These are phyloP conservation scores for Wickerhamiella azyma DNA, from an alignment of 805 yeast genomes.

Conservation along the genomic window DNA sequence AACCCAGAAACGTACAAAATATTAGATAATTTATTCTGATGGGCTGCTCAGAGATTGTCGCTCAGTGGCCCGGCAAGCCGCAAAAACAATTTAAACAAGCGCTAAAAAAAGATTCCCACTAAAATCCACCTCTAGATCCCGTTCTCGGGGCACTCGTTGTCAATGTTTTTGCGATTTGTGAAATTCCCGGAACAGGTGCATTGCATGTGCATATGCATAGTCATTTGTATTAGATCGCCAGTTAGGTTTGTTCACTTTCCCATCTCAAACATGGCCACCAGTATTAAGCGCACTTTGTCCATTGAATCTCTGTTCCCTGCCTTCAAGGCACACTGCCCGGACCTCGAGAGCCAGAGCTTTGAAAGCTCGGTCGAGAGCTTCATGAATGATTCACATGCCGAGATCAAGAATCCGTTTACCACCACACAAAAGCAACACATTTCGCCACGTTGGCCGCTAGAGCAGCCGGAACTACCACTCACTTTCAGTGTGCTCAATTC, in stretches of 20 bases:
- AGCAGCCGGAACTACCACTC: slow-evolving; percentile 18
- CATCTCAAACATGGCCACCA: background rate
- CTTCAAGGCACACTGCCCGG: slow-evolving; percentile 4
- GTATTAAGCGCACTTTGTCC: background rate
- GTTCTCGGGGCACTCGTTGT: too few species aligned
- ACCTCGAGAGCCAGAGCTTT: background rate
- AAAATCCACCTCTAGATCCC: too few species aligned
- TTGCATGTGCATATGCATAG: background rate
- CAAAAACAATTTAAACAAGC: too few species aligned
- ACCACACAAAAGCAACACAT: background rate
- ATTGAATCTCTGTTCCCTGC: background rate
- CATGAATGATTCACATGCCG: background rate
- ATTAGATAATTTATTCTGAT: too few species aligned
- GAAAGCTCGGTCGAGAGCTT: too few species aligned
- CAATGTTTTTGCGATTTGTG: too few species aligned
- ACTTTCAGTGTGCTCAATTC: slow-evolving; percentile 17
- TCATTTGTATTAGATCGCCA: background rate
- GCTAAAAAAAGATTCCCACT: too few species aligned
- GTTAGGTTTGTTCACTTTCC: background rate
- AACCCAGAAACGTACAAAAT: too few species aligned
- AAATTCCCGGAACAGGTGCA: background rate
- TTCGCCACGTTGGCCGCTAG: slow-evolving; percentile 10
- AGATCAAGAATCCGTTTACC: background rate
- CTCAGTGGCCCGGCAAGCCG: too few species aligned
- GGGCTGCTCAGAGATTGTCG: too few species aligned